Percentiles rank a stretch among this genome's conserved stretches.
These are phyloP conservation scores for Talaromyces borbonicus DNA, from an alignment of 495 filamentous ascomycete species.

Conservation along the genomic window DNA sequence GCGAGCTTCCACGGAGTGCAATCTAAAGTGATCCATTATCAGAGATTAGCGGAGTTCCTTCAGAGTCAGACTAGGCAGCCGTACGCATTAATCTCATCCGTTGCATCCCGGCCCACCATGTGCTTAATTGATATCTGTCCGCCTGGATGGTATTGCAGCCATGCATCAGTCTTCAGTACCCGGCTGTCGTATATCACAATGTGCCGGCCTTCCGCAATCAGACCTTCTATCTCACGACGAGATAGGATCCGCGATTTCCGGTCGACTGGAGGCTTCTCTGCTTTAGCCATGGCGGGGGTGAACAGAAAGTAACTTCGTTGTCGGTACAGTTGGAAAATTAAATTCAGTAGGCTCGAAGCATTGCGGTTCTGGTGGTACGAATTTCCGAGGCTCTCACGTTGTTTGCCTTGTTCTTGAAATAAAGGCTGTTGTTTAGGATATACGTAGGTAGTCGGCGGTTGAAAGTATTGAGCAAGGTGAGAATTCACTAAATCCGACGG, in stretches of 20 bases:
- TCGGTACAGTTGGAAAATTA: neutral
- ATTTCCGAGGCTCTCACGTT: neutral
- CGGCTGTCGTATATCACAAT: conserved; percentile 73
- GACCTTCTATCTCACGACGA: conserved; percentile 69
- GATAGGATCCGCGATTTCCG: conserved; percentile 46
- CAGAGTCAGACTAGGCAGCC: conserved; percentile 16
- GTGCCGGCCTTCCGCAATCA: conserved; percentile 77
- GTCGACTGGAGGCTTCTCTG: conserved; percentile 13
- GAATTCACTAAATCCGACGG: too few species aligned
- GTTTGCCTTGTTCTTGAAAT: too few species aligned
- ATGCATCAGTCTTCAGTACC: conserved; percentile 81
- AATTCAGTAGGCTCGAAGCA: too few species aligned
- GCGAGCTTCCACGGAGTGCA: conserved; percentile 74
- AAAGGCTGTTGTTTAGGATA: too few species aligned
- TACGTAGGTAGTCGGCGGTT: too few species aligned
- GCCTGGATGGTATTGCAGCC: conserved; percentile 82
- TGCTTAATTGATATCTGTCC: conserved; percentile 88
- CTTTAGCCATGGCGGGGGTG: conserved; percentile 1
- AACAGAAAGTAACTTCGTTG: neutral
- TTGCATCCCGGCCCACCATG: conserved; percentile 94
- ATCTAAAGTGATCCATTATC: conserved; percentile 32
- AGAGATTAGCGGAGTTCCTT: too few species aligned
- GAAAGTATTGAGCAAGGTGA: too few species aligned
- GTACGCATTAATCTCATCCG: conserved; percentile 87
- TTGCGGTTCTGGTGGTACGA: neutral